Evolutionary conservation across 805 yeast species (phyloP), one percentile per base, ranked within the genome.

Genomic region (Priceomyces melissophilus): DNA sequence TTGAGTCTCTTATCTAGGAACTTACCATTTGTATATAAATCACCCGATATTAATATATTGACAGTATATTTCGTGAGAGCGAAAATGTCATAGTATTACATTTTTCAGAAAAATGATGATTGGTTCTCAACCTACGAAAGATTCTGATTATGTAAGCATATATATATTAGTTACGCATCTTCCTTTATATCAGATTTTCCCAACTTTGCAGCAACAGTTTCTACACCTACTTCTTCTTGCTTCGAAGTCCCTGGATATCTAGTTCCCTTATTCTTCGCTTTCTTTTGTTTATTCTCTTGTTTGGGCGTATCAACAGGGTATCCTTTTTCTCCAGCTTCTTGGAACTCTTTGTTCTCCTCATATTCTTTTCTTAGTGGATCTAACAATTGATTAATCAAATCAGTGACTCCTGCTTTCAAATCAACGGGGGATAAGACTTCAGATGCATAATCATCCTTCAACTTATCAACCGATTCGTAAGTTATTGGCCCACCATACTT

Each of bases 401-500:
- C 95, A 37, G 95, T 73, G 39, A 91, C 91, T 65, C 99, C 99
- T 3, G 82, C 65, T 66, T 93, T 93, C 64, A 93, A 82, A 65
- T 93, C 99, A 25, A 88, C 93, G 25, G 99, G 98, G 29, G 93
- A 77, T 54, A 93, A 76, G 59, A 79, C 79, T 60, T 84, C 86
- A 25, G 76, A 73, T 34, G 76, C 82, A 67, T 75, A 93, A 52
- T 84, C 96, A 29, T 68, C 67, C 60, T 84, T 83, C 55, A 93
- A 70, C 30, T 79, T 76, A 13, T 78, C 89, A 51, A 87, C 71
- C 13, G 86, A 71, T 32, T 58, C 59, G 76, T 79, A 93, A 36
- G 82, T 71, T 43, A 93, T 73, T 51, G 95, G 84, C 38, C 99
- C 99, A 52, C 99, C 99, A 63, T 87, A 93, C 67, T 93, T 83